These are phyloP conservation scores for Populus ilicifolia DNA, from an alignment of 345 rosid genomes.

Conservation along the genomic window DNA sequence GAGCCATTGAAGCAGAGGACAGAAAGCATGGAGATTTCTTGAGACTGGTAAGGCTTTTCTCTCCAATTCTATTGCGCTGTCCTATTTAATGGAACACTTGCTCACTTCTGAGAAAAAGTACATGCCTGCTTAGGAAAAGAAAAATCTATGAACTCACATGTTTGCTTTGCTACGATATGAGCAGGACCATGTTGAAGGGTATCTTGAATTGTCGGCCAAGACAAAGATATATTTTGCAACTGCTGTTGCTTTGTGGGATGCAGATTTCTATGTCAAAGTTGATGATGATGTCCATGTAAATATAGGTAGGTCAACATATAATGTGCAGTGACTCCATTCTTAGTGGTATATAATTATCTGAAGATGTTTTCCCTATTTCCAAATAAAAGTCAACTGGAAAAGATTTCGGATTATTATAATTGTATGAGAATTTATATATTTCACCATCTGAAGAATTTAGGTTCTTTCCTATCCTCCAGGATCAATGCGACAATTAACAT, in stretches of 20 bases:
- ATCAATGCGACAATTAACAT: background rate
- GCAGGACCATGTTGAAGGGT: constrained; percentile 98
- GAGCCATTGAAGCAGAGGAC: constrained; percentile 90
- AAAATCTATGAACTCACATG: background rate
- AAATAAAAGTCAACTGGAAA: background rate
- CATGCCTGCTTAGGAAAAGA: background rate
- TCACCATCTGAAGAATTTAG: too few species aligned
- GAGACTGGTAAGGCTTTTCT: constrained; percentile 55
- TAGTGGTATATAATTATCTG: background rate
- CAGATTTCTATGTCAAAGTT: constrained; percentile 94
- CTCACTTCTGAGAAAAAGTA: background rate
- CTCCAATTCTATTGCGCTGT: constrained; percentile 1
- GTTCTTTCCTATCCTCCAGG: too few species aligned
- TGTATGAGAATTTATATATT: too few species aligned
- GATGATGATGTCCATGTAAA: constrained; percentile 99
- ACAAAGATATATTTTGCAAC: constrained; percentile 91
- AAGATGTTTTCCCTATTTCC: background rate
- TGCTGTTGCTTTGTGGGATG: constrained; percentile 85
- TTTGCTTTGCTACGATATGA: constrained; percentile 12
- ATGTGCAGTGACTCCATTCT: background rate
- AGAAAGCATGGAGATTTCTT: constrained; percentile 85
- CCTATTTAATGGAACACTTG: background rate
- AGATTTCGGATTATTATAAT: too few species aligned
- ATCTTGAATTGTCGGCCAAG: constrained; percentile 94
- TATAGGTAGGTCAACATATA: constrained; percentile 46